Percentiles rank a stretch among this genome's conserved stretches.
Evolutionary conservation across 805 yeast genomes (phyloP).

Genomic region (Maudiozyma pseudohumilis): DNA sequence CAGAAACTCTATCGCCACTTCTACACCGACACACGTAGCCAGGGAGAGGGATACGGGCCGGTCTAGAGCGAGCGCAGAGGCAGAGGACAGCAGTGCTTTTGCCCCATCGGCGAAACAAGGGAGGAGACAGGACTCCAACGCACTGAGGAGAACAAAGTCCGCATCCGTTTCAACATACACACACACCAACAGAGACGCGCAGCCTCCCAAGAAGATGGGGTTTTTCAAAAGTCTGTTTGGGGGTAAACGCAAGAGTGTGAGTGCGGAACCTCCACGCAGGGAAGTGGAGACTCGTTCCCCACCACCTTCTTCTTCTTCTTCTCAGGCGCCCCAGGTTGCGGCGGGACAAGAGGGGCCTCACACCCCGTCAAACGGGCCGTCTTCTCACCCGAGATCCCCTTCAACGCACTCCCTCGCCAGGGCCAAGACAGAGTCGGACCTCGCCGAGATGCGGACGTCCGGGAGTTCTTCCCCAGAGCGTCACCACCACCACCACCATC

Average conservation of each 20-base stretch:
- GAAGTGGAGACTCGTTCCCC: too few species aligned
- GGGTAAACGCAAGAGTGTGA: too few species aligned
- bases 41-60: too few species aligned
- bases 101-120: background rate
- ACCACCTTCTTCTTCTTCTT: too few species aligned
- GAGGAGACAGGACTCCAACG: background rate
- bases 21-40: background rate
- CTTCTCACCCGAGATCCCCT: slow-evolving; percentile 2
- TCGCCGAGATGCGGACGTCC: background rate
- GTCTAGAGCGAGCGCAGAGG: background rate
- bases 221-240: slow-evolving; percentile 31
- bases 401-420: slow-evolving; percentile 9
- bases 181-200: background rate
- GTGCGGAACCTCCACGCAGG: too few species aligned
- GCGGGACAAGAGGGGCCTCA: too few species aligned
- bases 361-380: background rate
- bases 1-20: slow-evolving; percentile 5
- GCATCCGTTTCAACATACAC: slow-evolving; percentile 13
- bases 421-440: slow-evolving; percentile 15
- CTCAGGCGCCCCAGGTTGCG: too few species aligned
- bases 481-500: slow-evolving; percentile 9
- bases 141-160: slow-evolving; percentile 27
- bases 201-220: slow-evolving; percentile 24
- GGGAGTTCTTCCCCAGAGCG: slow-evolving; percentile 5
- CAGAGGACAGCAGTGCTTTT: background rate